Evolutionary conservation across 441 rosid species (phyloP), one percentile per base, ranked within the genome.

Genomic region (Pelargonium fulgidum): DNA sequence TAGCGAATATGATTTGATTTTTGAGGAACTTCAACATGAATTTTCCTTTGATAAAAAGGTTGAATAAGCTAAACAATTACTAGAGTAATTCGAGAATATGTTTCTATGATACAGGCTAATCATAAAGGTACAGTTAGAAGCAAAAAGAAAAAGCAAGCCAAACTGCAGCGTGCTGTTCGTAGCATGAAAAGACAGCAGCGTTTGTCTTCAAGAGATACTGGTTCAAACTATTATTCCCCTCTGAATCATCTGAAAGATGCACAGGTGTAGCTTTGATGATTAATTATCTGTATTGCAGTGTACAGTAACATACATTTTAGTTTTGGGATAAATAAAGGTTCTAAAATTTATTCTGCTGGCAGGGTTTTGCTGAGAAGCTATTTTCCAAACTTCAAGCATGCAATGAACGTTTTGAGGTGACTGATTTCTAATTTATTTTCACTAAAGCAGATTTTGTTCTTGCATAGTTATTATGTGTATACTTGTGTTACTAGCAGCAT

Each of bases 121-220:
- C 83, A 89, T 84, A 84, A 85, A 77, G 98, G 97, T 68, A 94
- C 99, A 24, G 68, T 77, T 69, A 73, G 97, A 68, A 92, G 97
- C 83, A 94, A 94, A 87, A 94, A 87, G 86, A 90, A 92, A 80
- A 94, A 92, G 90, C 84, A 92, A 81, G 99, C 99, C 63, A 94
- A 92, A 80, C 77, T 94, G 82, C 86, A 86, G 78, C 93, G 97
- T 67, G 94, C 86, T 19, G 69, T 85, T 64, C 84, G 87, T 54
- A 90, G 84, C 86, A 85, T 92, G 82, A 92, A 89, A 73, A 90
- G 74, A 75, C 80, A 85, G 78, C 97, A 94, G 71, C 91, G 97
- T 24, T 17, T 85, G 39, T 84, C 98, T 14, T 73, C 87, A 17
- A 86, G 83, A 75, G 85, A 73, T 19, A 77, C 61, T 63, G 67